phyloP scores from a whole-genome alignment of 2,329 filamentous ascomycete genomes.

The Exophiala lecanii-corni region DNA sequence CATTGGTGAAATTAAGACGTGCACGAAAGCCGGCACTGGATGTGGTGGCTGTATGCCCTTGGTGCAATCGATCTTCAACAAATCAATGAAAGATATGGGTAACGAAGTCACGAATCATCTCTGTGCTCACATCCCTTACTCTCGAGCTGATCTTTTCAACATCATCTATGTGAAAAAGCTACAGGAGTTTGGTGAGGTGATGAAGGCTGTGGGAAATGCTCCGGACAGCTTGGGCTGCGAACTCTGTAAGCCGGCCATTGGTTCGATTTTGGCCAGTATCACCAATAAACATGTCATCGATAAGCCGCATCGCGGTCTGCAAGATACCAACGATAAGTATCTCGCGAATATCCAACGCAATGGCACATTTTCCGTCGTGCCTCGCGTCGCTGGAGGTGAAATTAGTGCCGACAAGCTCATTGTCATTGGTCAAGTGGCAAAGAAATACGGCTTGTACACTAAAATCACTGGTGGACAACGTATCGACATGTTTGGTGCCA shows the following conservation, averaged over 20 bases:
- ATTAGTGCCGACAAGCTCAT: conserved; percentile 84
- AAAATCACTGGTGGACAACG: conserved; percentile 91
- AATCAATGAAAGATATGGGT: conserved; percentile 78
- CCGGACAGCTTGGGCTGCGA: conserved; percentile 74
- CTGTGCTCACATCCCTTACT: conserved; percentile 78
- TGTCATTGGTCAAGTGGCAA: conserved; percentile 75
- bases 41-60: conserved; percentile 88
- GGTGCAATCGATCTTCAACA: conserved; percentile 85
- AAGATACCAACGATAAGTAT: conserved; percentile 87
- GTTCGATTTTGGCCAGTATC: conserved; percentile 72
- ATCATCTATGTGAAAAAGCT: conserved; percentile 79
- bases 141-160: conserved; percentile 83
- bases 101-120: conserved; percentile 82
- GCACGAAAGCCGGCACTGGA: conserved; percentile 86
- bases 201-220: conserved; percentile 71
- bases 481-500: conserved; percentile 88
- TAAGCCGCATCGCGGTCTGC: conserved; percentile 64
- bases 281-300: conserved; percentile 83
- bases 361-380: conserved; percentile 84
- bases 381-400: conserved; percentile 76
- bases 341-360: conserved; percentile 87
- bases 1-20: conserved; percentile 76
- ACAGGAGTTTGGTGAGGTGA: conserved; percentile 67
- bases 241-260: conserved; percentile 77
- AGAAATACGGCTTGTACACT: conserved; percentile 78